Percentiles rank a stretch among this genome's conserved stretches.
phyloP scores from a whole-genome alignment of 352 stramenopile species.

The Phytophthora europaea region DNA sequence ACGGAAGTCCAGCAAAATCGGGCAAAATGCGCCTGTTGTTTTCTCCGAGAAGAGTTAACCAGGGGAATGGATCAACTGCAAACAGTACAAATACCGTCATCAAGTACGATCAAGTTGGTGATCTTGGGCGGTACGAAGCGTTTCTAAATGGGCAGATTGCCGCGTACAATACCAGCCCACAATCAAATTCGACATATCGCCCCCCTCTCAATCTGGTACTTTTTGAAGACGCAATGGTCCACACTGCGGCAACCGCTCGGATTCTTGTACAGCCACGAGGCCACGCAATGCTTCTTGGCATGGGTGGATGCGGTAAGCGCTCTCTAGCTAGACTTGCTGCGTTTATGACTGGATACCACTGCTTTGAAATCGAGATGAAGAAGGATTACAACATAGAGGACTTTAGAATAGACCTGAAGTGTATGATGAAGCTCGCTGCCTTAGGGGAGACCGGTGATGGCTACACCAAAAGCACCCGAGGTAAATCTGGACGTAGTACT shows the following conservation, averaged over 20 bases:
- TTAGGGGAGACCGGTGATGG: slow-evolving; percentile 38
- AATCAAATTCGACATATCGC: not conserved
- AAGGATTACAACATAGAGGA: slow-evolving; percentile 89
- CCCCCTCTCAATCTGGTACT: slow-evolving; percentile 71
- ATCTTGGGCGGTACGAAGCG: slow-evolving; percentile 70
- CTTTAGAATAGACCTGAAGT: slow-evolving; percentile 91
- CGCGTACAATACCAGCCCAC: slow-evolving; percentile 49
- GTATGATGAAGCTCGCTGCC: slow-evolving; percentile 55
- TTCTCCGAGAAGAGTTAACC: slow-evolving; percentile 24
- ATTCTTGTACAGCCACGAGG: slow-evolving; percentile 89
- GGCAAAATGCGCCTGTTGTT: slow-evolving; percentile 31
- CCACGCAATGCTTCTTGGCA: slow-evolving; percentile 89
- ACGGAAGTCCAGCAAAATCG: slow-evolving; percentile 13
- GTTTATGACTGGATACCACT: slow-evolving; percentile 79
- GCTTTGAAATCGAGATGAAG: slow-evolving; percentile 87
- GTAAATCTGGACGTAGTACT: slow-evolving; percentile 11
- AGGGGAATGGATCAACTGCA: not conserved
- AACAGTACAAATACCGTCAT: slow-evolving; percentile 2
- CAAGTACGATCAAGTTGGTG: slow-evolving; percentile 75
- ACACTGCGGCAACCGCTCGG: slow-evolving; percentile 85
- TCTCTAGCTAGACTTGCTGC: slow-evolving; percentile 80
- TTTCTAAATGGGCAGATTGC: slow-evolving; percentile 60
- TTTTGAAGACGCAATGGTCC: slow-evolving; percentile 87
- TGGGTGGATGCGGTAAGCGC: slow-evolving; percentile 88
- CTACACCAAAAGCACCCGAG: not conserved